phyloP scores from a whole-genome alignment of 2,329 filamentous ascomycete genomes.

The Cladophialophora carrionii region DNA sequence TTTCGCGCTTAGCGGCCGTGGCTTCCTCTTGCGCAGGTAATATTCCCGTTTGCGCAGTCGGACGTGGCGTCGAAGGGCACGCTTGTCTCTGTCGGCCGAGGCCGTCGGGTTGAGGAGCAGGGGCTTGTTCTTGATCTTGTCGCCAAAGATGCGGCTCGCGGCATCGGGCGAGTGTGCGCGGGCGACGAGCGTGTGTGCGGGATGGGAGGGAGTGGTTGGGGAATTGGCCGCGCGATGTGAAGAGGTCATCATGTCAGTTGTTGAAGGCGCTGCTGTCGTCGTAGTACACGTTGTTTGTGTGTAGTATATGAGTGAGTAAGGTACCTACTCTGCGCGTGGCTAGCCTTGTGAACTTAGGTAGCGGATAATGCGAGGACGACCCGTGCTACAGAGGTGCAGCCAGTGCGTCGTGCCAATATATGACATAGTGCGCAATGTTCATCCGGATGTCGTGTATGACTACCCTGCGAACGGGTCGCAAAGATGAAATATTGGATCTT shows the following conservation, averaged over 20 bases:
- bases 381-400: background rate
- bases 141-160: conserved; percentile 71
- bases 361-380: background rate
- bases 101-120: conserved; percentile 65
- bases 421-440: background rate
- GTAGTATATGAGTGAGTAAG: background rate
- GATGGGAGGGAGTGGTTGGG: conserved; percentile 39
- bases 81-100: conserved; percentile 65
- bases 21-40: conserved; percentile 56
- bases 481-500: background rate
- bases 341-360: no score
- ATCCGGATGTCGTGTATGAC: background rate
- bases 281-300: background rate
- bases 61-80: conserved; percentile 57
- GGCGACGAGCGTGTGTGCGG: conserved; percentile 68
- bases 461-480: background rate
- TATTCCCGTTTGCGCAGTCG: conserved; percentile 54
- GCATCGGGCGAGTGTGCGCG: conserved; percentile 78
- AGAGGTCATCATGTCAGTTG: conserved; percentile 9
- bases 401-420: background rate
- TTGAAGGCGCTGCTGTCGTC: background rate
- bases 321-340: background rate
- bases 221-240: conserved; percentile 4
- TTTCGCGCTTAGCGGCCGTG: conserved; percentile 73
- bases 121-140: conserved; percentile 81